Evolutionary conservation across 495 filamentous ascomycete genomes (phyloP).

Genomic region (Pyrenula massariospora): DNA sequence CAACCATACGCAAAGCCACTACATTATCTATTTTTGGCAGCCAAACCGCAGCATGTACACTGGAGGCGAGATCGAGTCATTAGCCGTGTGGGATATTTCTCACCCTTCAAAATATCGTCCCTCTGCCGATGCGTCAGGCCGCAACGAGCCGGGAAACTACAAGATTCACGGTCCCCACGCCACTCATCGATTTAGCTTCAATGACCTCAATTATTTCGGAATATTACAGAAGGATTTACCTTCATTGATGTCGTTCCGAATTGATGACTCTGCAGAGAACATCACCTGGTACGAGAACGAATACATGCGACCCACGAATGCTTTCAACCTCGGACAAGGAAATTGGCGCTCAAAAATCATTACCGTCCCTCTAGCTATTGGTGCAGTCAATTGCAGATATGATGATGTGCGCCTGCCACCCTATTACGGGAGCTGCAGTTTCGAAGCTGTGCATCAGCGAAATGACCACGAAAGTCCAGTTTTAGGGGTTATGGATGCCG

Average conservation of each 20-base stretch:
- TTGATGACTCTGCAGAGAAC: constrained; percentile 33
- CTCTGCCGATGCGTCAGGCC: constrained; percentile 39
- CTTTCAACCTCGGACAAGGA: constrained; percentile 23
- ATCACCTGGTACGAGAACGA: constrained; percentile 38
- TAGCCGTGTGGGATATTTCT: constrained; percentile 59
- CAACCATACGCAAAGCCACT: constrained; percentile 48
- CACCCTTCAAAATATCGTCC: constrained; percentile 40
- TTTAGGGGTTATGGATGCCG: constrained; percentile 39
- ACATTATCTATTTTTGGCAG: constrained; percentile 58
- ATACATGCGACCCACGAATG: constrained; percentile 30
- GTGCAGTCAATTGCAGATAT: constrained; percentile 39
- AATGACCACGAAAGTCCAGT: constrained; percentile 16
- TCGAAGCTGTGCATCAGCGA: constrained; percentile 13
- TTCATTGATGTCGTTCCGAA: constrained; percentile 35
- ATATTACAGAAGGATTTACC: constrained; percentile 47
- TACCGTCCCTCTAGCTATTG: constrained; percentile 44
- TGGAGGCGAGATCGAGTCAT: constrained; percentile 44
- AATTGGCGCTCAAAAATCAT: constrained; percentile 34
- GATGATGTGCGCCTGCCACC: constrained; percentile 28
- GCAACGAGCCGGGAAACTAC: constrained; percentile 16
- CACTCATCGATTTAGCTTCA: constrained; percentile 42
- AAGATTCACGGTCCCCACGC: constrained; percentile 30
- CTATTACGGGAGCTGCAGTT: constrained; percentile 23
- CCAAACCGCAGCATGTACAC: constrained; percentile 46
- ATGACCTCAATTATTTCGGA: constrained; percentile 42